Conservation (phyloP, 306 rosid species). For the Cucurbita maxima region DNA sequence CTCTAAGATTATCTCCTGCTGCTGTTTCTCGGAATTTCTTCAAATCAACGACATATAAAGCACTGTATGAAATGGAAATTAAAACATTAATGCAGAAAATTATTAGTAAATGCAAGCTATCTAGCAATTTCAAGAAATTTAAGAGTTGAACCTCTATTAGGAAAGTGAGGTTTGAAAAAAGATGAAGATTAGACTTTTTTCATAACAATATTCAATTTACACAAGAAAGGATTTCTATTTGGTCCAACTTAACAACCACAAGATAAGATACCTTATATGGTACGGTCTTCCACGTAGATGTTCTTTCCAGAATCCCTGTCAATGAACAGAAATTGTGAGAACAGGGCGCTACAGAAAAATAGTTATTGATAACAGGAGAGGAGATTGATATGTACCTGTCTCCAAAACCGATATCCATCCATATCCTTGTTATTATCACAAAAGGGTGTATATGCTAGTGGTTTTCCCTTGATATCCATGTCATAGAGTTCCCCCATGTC, state of each 20-base stretch:
- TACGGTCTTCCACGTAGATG: slow-evolving; percentile 85
- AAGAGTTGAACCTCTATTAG: not conserved
- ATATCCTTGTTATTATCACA: slow-evolving; percentile 44
- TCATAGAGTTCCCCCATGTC: slow-evolving; percentile 16
- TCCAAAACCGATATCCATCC: slow-evolving; percentile 85
- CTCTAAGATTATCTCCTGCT: slow-evolving; percentile 98
- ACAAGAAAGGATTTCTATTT: not conserved
- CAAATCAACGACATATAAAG: slow-evolving; percentile 90
- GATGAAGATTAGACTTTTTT: not conserved
- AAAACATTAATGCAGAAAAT: not conserved
- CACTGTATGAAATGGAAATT: slow-evolving; percentile 36
- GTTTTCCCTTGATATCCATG: not conserved
- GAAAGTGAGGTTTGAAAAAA: not conserved
- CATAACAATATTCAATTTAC: not conserved
- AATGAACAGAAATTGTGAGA: slow-evolving; percentile 11
- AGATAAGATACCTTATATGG: slow-evolving; percentile 62
- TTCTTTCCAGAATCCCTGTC: slow-evolving; percentile 96
- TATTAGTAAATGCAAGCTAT: not conserved
- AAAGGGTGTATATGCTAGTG: slow-evolving; percentile 57
- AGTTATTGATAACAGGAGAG: not conserved
- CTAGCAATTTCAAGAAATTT: not conserved
- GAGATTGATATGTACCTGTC: slow-evolving; percentile 49
- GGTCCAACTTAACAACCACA: not conserved
- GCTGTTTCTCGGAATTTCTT: slow-evolving; percentile 95
- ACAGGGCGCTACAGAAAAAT: not conserved